phyloP scores from a whole-genome alignment of 2,329 filamentous ascomycete genomes.

The Diaporthe humulicola region DNA sequence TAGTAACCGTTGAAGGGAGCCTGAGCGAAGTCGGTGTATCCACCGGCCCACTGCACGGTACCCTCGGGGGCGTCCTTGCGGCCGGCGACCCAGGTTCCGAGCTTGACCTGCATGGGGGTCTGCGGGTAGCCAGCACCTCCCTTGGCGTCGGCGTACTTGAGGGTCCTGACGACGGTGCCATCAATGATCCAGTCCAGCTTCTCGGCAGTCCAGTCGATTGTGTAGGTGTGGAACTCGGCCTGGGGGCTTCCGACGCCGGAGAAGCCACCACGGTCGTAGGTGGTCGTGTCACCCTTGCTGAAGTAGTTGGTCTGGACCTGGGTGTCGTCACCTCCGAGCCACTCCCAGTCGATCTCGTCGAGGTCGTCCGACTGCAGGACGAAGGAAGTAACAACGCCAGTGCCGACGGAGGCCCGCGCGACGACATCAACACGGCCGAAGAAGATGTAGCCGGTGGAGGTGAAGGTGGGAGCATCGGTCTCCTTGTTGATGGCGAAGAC shows the following conservation, averaged over 20 bases:
- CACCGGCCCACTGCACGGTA: slow-evolving; percentile 77
- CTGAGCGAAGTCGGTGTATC: slow-evolving; percentile 64
- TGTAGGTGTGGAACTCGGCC: slow-evolving; percentile 72
- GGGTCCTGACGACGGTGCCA: slow-evolving; percentile 59
- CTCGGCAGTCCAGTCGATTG: slow-evolving; percentile 75
- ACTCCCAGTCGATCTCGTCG: slow-evolving; percentile 98
- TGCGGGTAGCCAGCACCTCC: slow-evolving; percentile 75
- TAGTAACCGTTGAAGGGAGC: slow-evolving; percentile 69
- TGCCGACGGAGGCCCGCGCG: slow-evolving; percentile 83
- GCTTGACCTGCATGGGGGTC: slow-evolving; percentile 76
- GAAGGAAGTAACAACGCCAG: slow-evolving; percentile 89
- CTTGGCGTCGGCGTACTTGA: slow-evolving; percentile 59
- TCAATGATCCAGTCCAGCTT: slow-evolving; percentile 72
- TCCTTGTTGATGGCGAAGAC: slow-evolving; percentile 77
- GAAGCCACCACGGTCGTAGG: slow-evolving; percentile 78
- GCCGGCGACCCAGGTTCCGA: slow-evolving; percentile 70
- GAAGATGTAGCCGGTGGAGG: slow-evolving; percentile 91
- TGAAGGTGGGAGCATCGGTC: slow-evolving; percentile 78
- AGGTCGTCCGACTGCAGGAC: slow-evolving; percentile 92
- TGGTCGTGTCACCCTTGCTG: slow-evolving; percentile 78
- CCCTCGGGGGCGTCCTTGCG: slow-evolving; percentile 63
- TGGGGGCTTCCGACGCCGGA: slow-evolving; percentile 69
- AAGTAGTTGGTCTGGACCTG: slow-evolving; percentile 93
- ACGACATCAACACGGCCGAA: slow-evolving; percentile 88
- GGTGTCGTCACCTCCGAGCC: slow-evolving; percentile 80